A percentile compares a stretch with the other conserved stretches of the same genome.
Conservation (phyloP, 2,329 filamentous ascomycete genomes). For the Talaromyces sp. region DNA sequence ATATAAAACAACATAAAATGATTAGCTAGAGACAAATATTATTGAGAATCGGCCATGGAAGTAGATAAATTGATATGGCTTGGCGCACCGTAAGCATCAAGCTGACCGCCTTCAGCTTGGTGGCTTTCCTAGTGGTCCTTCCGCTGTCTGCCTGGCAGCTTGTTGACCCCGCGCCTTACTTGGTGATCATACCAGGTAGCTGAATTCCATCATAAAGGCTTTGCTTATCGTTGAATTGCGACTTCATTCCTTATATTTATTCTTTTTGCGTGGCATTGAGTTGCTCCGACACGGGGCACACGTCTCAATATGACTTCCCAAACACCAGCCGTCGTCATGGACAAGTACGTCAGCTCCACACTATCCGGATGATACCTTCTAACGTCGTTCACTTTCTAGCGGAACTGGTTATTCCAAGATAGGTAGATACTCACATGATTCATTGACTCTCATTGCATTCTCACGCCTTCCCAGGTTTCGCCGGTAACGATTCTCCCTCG, state of each 20-base stretch:
- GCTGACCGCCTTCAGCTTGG: constrained; percentile 16
- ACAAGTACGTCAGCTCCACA: constrained; percentile 75
- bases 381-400: constrained; percentile 53
- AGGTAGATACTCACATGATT: constrained; percentile 55
- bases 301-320: constrained; percentile 77
- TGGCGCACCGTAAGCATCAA: no score
- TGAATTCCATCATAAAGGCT: background rate
- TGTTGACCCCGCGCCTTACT: constrained; percentile 15
- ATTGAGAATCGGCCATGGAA: no score
- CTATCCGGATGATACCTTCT: constrained; percentile 39
- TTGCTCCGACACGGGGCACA: constrained; percentile 11
- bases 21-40: no score
- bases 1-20: no score
- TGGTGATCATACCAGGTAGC: background rate
- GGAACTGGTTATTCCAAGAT: constrained; percentile 99
- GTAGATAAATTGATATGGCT: no score
- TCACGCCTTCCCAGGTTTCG: constrained; percentile 69
- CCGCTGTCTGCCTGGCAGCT: constrained; percentile 15
- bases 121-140: constrained; percentile 5
- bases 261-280: constrained; percentile 9
- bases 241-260: background rate
- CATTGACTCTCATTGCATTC: constrained; percentile 27
- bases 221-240: background rate
- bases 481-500: constrained; percentile 97
- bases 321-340: constrained; percentile 99